Evolutionary conservation across 495 filamentous ascomycete genomes (phyloP), one percentile per base, ranked within the genome.

Genomic region (Articulospora tetracladia): DNA sequence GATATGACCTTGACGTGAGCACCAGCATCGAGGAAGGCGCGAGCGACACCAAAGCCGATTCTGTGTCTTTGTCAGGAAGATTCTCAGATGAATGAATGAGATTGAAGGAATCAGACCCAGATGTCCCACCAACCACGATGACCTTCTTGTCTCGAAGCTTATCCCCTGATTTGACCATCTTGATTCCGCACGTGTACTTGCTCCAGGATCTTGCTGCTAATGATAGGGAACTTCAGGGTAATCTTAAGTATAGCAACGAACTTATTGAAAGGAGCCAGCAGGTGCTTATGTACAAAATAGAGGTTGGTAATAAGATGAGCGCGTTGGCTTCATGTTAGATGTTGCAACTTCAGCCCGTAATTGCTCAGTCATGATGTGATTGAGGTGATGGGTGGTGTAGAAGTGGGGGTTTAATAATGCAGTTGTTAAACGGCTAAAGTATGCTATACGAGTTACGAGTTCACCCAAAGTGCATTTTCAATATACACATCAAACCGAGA

Each of bases 21-120:
- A 53, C 77, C 76, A 22, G 78, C 69, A 51, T 74, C 74, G 50
- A 80, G 65, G 48, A 72, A 73, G 19, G 72, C 68, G 60, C 73
- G 62, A 28, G 80, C 80, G 22, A 77, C 76, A 19, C 73, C 73
- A 59, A 77, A 82, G 28, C 80, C 80, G 57, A 83, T 80, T 23
- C 80, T 72, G 28, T 15, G 17, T 26, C 0, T 4, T 39, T 55
- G 24, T 57, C 20, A 32, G n/a, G n/a, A n/a, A n/a, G n/a, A n/a
- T n/a, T n/a, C n/a, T n/a, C n/a, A n/a, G n/a, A n/a, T n/a, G n/a
- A n/a, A n/a, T n/a, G n/a, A n/a, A n/a, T n/a, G n/a, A n/a, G n/a
- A n/a, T n/a, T n/a, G 34, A 26, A 17, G n/a, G 23, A 30, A 47
- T 49, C 39, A 8, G 58, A 73, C 71, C 71, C 71, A 11, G 71